Evolutionary conservation across 2,329 filamentous ascomycete species (phyloP), one percentile per base, ranked within the genome.

Genomic region (Aureobasidium leucospermi): DNA sequence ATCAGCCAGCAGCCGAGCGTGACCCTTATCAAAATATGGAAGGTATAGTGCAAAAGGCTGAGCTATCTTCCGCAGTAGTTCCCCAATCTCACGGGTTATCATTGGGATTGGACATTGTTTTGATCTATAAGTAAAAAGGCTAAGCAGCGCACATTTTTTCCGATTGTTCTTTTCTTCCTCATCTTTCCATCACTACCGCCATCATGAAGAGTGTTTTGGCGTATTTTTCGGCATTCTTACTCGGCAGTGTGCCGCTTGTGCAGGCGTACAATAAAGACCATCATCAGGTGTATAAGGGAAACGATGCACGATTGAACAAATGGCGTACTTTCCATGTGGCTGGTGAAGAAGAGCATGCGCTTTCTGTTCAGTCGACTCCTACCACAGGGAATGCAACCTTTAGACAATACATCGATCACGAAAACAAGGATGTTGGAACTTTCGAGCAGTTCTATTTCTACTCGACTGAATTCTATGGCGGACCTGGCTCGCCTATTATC

Each of bases 331-430:
- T 13, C n/a, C 55, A 58, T 32, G 5, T 58, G 19, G 55, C 43
- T 9, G 55, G 34, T 28, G 28, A 43, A 23, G 36, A 58, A 8
- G 55, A 58, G 29, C 42, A 58, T 38, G 55, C 32, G 6, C 9
- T 39, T 3, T 15, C 23, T 7, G 15, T 47, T 7, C 46, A 28
- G 42, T 11, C 56, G 11, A 42, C 32, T 41, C 4, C 47, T 15
- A 46, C 42, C 11, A 52, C 47, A 1, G 63, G 63, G 32, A 69
- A 67, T 58, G 61, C 67, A 31, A 74, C 70, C 6, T 85, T 84
- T 61, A 68, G 79, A 62, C 83, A 85, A 68, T 73, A 81, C 58
- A 79, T 85, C 51, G 82, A 86, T 66, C 84, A 86, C 69, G 69
- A 75, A 4, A 73, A 84, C 64, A 81, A 81, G 1, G 71, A 71